These are phyloP conservation scores for Aspergillus carlsbadensis DNA, from an alignment of 495 filamentous ascomycete genomes.

Conservation along the genomic window DNA sequence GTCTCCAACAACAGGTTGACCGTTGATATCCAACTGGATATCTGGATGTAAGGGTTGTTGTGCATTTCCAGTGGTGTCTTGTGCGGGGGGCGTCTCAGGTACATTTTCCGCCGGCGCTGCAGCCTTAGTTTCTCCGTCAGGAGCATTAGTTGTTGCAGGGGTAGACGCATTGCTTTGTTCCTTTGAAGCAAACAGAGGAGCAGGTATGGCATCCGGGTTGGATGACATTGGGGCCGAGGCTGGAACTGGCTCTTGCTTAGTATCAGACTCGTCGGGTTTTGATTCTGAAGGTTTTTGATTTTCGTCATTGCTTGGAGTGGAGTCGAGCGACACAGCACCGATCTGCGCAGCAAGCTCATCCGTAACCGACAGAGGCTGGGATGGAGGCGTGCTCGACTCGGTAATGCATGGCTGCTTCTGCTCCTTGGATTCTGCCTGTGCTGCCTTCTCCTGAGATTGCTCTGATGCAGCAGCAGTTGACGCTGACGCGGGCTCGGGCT, in stretches of 20 bases:
- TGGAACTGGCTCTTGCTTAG: conserved; percentile 15
- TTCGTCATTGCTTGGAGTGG: conserved; percentile 22
- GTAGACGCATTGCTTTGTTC: conserved; percentile 26
- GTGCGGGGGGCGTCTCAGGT: conserved; percentile 22
- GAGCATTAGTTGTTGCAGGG: conserved; percentile 15
- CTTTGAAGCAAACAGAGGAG: conserved; percentile 58
- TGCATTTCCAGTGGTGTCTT: conserved; percentile 32
- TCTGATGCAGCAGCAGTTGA: conserved; percentile 1
- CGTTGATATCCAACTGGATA: conserved; percentile 62
- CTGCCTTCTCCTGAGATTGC: not conserved
- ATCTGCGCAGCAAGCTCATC: conserved; percentile 52
- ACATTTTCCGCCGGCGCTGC: conserved; percentile 24
- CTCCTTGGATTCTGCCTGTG: conserved; percentile 24
- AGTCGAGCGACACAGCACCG: conserved; percentile 49
- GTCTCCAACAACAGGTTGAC: conserved; percentile 92
- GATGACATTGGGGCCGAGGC: conserved; percentile 41
- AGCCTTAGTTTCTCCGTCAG: conserved; percentile 22
- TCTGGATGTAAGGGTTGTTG: conserved; percentile 37
- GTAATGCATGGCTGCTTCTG: conserved; percentile 6
- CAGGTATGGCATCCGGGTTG: conserved; percentile 65
- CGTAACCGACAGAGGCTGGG: conserved; percentile 45
- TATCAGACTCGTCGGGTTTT: conserved; percentile 9
- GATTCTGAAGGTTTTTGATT: conserved; percentile 5
- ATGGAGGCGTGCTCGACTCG: conserved; percentile 4
- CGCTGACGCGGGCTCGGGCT: conserved; percentile 11